These are phyloP conservation scores for Ceratocystis papillata DNA, from an alignment of 2,329 filamentous ascomycete genomes.

Conservation along the genomic window DNA sequence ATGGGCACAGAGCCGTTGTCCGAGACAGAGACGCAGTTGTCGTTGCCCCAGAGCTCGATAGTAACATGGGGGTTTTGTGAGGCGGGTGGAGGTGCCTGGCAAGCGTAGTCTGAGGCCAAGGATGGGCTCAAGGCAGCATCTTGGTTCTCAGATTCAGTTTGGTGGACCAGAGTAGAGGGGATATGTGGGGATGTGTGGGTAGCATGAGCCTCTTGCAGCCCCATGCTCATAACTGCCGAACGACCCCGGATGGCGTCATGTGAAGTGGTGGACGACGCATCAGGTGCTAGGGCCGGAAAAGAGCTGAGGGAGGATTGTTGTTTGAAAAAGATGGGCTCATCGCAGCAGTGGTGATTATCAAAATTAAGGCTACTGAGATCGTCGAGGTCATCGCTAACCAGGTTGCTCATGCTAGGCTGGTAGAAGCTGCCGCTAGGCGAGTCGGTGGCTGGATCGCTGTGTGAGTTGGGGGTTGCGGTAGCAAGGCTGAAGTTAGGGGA, in stretches of 20 bases:
- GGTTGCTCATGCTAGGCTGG: neutral
- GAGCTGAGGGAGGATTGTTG: neutral
- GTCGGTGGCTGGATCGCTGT: neutral
- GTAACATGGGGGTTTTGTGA: neutral
- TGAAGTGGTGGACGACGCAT: neutral
- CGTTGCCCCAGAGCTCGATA: neutral
- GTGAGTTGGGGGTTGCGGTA: neutral
- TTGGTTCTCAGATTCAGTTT: neutral
- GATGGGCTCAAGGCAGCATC: too few species aligned
- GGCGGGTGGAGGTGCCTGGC: neutral
- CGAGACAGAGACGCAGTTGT: neutral
- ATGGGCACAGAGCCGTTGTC: neutral
- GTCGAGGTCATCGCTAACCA: neutral
- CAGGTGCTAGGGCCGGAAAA: neutral
- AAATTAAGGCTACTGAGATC: neutral
- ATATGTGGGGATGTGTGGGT: neutral
- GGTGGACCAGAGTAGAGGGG: neutral
- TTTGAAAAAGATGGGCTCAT: neutral
- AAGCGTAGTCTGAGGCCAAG: neutral
- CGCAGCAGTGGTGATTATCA: neutral
- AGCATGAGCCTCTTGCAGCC: neutral
- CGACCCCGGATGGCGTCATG: neutral
- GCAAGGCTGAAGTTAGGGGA: neutral
- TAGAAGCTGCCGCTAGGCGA: slow-evolving; percentile 2
- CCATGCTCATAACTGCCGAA: slow-evolving; percentile 5